Evolutionary conservation across 148 eudicot genomes (phyloP).

Genomic region (Amaranthus hypochondriacus): DNA sequence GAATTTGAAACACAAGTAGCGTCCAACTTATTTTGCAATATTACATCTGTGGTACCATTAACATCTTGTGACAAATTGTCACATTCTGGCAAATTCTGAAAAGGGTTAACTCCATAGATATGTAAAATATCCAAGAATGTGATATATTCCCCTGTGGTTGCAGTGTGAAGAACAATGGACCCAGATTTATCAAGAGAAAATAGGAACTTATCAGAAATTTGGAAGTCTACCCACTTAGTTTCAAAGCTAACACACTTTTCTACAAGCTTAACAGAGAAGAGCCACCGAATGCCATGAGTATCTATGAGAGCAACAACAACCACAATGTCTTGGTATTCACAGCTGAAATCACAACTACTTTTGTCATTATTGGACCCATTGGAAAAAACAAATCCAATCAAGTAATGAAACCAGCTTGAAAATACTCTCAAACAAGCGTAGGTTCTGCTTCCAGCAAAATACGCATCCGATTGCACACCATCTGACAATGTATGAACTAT

Average conservation of each 20-base stretch:
- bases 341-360: conserved; percentile 21
- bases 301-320: conserved; percentile 56
- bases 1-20: conserved; percentile 15
- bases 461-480: conserved; percentile 20
- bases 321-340: conserved; percentile 25
- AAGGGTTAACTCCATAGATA: conserved; percentile 39
- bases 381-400: conserved; percentile 67
- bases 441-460: conserved; percentile 24
- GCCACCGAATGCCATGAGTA: conserved; percentile 68
- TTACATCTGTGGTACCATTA: conserved; percentile 19
- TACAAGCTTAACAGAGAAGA: conserved; percentile 59
- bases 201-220: conserved; percentile 62
- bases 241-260: conserved; percentile 31
- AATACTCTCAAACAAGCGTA: conserved; percentile 66
- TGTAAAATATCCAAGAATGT: conserved; percentile 42
- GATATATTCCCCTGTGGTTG: conserved; percentile 58
- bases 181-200: conserved; percentile 73
- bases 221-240: conserved; percentile 80
- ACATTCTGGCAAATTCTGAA: conserved; percentile 19
- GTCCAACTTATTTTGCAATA: conserved; percentile 20
- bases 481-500: conserved; percentile 20
- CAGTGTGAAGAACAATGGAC: conserved; percentile 45
- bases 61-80: conserved; percentile 22
- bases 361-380: conserved; percentile 23
- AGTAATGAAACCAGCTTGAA: conserved; percentile 50